Evolutionary conservation across 768 basidiomycete genomes (phyloP).

Genomic region (Mycena metata): DNA sequence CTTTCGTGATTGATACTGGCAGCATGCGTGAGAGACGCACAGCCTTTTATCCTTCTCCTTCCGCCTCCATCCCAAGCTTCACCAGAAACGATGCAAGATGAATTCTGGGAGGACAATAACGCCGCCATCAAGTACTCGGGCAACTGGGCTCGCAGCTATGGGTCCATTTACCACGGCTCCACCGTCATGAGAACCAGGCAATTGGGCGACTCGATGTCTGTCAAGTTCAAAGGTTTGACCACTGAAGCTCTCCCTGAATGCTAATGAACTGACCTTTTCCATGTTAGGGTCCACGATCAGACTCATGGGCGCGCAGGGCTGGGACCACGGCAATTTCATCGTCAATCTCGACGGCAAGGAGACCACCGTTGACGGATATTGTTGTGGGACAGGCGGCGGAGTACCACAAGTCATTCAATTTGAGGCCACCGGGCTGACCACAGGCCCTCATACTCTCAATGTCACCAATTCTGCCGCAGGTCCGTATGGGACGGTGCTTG

Average conservation of each 20-base stretch:
- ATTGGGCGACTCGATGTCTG: conserved; percentile 26
- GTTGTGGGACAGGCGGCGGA: conserved; percentile 16
- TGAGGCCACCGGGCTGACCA: conserved; percentile 5
- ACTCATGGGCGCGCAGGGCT: conserved; percentile 31
- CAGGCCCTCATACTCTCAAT: conserved; percentile 11
- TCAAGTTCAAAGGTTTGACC: conserved; percentile 29
- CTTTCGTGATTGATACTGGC: no score
- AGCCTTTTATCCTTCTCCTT: no score
- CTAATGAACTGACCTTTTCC: no score
- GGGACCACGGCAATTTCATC: conserved; percentile 30
- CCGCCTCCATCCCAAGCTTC: background rate
- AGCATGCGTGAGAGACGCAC: no score
- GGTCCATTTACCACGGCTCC: conserved; percentile 24
- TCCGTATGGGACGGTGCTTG: conserved; percentile 13
- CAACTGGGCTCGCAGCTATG: conserved; percentile 9
- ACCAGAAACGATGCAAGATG: no score
- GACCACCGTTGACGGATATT: conserved; percentile 29
- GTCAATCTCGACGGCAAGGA: conserved; percentile 30
- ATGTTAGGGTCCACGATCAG: conserved; percentile 21
- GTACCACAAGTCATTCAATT: conserved; percentile 34
- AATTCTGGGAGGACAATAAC: conserved; percentile 26
- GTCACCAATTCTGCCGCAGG: conserved; percentile 26
- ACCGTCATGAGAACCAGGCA: conserved; percentile 26
- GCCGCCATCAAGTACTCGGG: conserved; percentile 17
- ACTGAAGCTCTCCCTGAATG: no score